Evolutionary conservation across 768 basidiomycete genomes (phyloP).

Genomic region (Panaeolus cyanescens): DNA sequence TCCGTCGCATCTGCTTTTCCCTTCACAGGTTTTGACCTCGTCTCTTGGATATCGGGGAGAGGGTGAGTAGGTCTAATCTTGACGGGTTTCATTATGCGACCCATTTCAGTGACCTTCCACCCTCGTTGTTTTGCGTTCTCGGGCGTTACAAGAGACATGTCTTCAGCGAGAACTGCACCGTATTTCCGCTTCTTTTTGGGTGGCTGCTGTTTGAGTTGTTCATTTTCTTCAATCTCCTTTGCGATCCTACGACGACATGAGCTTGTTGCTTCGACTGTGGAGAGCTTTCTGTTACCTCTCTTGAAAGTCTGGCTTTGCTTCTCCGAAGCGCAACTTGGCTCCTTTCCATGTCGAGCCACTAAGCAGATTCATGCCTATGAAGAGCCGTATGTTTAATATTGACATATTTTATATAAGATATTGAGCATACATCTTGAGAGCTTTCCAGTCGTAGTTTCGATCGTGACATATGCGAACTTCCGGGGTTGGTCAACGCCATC

Average conservation of each 20-base stretch:
- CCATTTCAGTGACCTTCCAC: slow-evolving; percentile 72
- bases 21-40: slow-evolving; percentile 18
- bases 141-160: slow-evolving; percentile 67
- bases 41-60: slow-evolving; percentile 38
- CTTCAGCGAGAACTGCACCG: slow-evolving; percentile 47
- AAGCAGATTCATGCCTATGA: slow-evolving; percentile 67
- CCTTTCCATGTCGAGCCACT: slow-evolving; percentile 90
- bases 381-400: slow-evolving; percentile 3
- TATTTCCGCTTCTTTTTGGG: slow-evolving; percentile 45
- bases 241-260: slow-evolving; percentile 19
- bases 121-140: slow-evolving; percentile 57
- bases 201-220: slow-evolving; percentile 28
- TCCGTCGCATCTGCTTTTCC: slow-evolving; percentile 13
- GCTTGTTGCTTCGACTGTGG: slow-evolving; percentile 9
- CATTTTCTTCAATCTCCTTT: slow-evolving; percentile 26
- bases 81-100: slow-evolving; percentile 64
- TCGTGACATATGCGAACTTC: slow-evolving; percentile 74
- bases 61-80: slow-evolving; percentile 73
- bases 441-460: slow-evolving; percentile 62
- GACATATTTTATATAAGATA: slow-evolving; percentile 4
- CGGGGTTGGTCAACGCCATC: slow-evolving; percentile 68
- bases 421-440: slow-evolving; percentile 62
- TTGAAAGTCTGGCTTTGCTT: slow-evolving; percentile 75
- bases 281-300: slow-evolving; percentile 49
- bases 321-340: slow-evolving; percentile 78